Conservation (phyloP, 2,329 filamentous ascomycete species). For the Fusarium xylarioides region DNA sequence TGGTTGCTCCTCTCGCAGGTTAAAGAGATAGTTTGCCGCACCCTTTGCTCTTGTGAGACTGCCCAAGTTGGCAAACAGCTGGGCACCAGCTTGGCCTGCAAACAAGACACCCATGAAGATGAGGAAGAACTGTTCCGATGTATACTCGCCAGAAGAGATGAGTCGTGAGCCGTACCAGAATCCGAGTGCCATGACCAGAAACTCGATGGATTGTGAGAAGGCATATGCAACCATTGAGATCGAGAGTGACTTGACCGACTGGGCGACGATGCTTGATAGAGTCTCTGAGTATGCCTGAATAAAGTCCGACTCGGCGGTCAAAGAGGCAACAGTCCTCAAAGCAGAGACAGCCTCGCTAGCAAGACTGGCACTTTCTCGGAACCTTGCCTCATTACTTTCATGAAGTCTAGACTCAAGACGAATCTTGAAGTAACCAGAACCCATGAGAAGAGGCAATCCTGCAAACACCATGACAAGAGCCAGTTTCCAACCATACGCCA, state of each 20-base stretch:
- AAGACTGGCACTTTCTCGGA: conserved; percentile 53
- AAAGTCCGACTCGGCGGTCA: conserved; percentile 50
- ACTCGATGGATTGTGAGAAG: conserved; percentile 42
- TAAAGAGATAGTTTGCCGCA: conserved; percentile 56
- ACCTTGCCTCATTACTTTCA: conserved; percentile 46
- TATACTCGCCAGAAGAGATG: conserved; percentile 48
- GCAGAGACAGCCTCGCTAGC: conserved; percentile 57
- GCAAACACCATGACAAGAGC: conserved; percentile 54
- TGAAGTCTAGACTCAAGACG: conserved; percentile 55
- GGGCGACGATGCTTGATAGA: conserved; percentile 41
- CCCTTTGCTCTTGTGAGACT: conserved; percentile 56
- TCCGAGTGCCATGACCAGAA: conserved; percentile 46
- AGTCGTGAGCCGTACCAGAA: conserved; percentile 47
- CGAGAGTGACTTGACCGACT: conserved; percentile 10
- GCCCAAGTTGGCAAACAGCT: conserved; percentile 52
- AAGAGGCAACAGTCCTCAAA: conserved; percentile 55
- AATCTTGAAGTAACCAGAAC: conserved; percentile 53
- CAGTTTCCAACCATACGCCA: conserved; percentile 56
- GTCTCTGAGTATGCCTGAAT: conserved; percentile 46
- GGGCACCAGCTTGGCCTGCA: conserved; percentile 43
- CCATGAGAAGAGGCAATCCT: conserved; percentile 52
- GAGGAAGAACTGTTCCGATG: conserved; percentile 51
- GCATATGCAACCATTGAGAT: conserved; percentile 24
- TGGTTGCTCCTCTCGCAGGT: conserved; percentile 48
- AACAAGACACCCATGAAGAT: conserved; percentile 55